Evolutionary conservation across 2,329 filamentous ascomycete genomes (phyloP), one percentile per base, ranked within the genome.

Genomic region (Talaromyces sp.): DNA sequence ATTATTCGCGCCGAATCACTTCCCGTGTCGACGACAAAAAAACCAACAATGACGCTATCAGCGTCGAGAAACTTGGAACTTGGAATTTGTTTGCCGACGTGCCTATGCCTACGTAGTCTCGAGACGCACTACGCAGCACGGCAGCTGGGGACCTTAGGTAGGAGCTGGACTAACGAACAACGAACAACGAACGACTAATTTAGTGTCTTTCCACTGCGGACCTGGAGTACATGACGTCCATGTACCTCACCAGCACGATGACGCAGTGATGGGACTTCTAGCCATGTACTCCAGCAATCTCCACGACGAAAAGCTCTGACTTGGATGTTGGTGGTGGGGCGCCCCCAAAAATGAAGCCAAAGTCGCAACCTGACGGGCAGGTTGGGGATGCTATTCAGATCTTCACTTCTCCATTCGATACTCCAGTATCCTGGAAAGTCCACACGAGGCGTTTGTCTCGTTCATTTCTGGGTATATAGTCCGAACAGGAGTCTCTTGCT

Each of bases 261-360:
- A 59, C 56, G 56, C 36, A 31, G 56, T 59, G 36, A 59, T 25
- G 56, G 22, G 36, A 59, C 36, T 59, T 36, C n/a, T 54, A 13
- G 29, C 51, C 17, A 34, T 51, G 47, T 51, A 29, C 49, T 31
- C 47, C 47, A 36, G 10, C 13, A 47, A 27, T 27, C 47, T 31
- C 27, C 27, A 31, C 49, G 17, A 22, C 2, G 11, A 27, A 47
- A 25, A 47, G 45, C 45, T 53, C 47, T 53, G 51, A 22, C 27
- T 27, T n/a, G 3, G 15, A 31, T 27, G n/a, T 34, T 10, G 13
- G 11, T 6, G 6, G 49, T 40, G 34, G 56, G 34, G 56, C 53
- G 22, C 31, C 54, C 31, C 56, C 19, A 8, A 58, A 25, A 13
- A 7, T 34, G 51, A 54, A 54, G 51, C n/a, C 49, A 17, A 31